A percentile compares a stretch with the other conserved stretches of the same genome.
Evolutionary conservation across 805 yeast genomes (phyloP).

Genomic region (Metschnikowia shivogae): DNA sequence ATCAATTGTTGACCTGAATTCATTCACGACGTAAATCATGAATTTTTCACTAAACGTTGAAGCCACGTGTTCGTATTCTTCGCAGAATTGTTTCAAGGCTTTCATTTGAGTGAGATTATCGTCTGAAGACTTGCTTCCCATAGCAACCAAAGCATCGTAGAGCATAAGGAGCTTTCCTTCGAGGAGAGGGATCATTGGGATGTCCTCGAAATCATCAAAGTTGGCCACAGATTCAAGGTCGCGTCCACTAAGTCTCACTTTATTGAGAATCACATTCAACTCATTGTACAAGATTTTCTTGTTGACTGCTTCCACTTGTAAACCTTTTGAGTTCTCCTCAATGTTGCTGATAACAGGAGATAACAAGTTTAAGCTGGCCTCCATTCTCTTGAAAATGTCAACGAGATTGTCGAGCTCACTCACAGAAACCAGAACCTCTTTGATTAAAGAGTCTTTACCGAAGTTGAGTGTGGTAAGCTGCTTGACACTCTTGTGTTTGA

Average conservation of each 20-base stretch:
- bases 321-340: slow-evolving; percentile 72
- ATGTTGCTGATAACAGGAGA: slow-evolving; percentile 66
- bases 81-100: slow-evolving; percentile 65
- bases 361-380: slow-evolving; percentile 37
- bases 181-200: slow-evolving; percentile 38
- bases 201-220: slow-evolving; percentile 47
- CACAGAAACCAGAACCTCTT: slow-evolving; percentile 31
- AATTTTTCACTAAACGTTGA: slow-evolving; percentile 47
- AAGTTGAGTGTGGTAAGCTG: slow-evolving; percentile 37
- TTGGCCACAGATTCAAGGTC: slow-evolving; percentile 46
- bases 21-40: slow-evolving; percentile 29
- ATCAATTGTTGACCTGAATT: slow-evolving; percentile 40
- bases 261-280: slow-evolving; percentile 60
- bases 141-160: slow-evolving; percentile 61
- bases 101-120: slow-evolving; percentile 58
- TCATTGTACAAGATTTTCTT: slow-evolving; percentile 72
- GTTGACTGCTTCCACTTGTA: slow-evolving; percentile 80
- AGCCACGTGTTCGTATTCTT: slow-evolving; percentile 55
- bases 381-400: slow-evolving; percentile 39
- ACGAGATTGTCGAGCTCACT: slow-evolving; percentile 34
- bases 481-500: slow-evolving; percentile 61
- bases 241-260: slow-evolving; percentile 61
- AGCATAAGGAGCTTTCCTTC: slow-evolving; percentile 57
- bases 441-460: slow-evolving; percentile 27
- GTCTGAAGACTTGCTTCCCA: slow-evolving; percentile 41